These are phyloP conservation scores for Suillus sp. DNA, from an alignment of 768 basidiomycete species.

Conservation along the genomic window DNA sequence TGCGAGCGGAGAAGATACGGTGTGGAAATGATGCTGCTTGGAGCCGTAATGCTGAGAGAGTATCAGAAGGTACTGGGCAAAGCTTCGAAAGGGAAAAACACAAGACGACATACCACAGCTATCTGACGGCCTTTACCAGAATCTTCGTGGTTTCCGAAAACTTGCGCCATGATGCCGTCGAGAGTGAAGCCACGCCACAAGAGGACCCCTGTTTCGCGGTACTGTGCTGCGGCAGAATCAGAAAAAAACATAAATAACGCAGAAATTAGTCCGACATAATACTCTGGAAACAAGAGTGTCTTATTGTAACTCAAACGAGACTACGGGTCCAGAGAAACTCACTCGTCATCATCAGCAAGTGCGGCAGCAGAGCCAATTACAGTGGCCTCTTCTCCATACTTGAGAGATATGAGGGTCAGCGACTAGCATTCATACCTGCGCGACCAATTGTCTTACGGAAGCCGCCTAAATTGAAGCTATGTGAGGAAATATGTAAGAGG, in stretches of 20 bases:
- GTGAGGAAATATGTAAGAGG: background rate
- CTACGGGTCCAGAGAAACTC: conserved; percentile 31
- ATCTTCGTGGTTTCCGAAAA: conserved; percentile 86
- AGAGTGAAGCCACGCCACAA: conserved; percentile 87
- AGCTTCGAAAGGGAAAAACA: background rate
- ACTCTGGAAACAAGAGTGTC: conserved; percentile 48
- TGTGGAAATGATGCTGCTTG: conserved; percentile 82
- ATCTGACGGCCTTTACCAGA: conserved; percentile 88
- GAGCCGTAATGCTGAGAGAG: conserved; percentile 79
- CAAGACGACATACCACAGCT: conserved; percentile 69
- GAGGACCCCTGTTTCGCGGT: conserved; percentile 89
- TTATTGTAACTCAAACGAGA: conserved; percentile 11
- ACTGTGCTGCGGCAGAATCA: conserved; percentile 62
- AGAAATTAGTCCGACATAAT: conserved; percentile 50
- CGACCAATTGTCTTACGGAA: conserved; percentile 53
- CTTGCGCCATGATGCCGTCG: conserved; percentile 86
- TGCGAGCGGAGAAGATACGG: conserved; percentile 90
- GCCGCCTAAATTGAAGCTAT: conserved; percentile 60
- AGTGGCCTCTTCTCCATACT: conserved; percentile 92
- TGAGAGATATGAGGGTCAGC: conserved; percentile 15
- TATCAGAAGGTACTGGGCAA: conserved; percentile 12
- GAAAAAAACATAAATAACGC: background rate
- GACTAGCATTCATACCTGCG: background rate
- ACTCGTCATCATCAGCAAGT: conserved; percentile 84
- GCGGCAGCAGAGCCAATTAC: conserved; percentile 89